Conservation (phyloP, 208 protist species). For the Trichomonas vaginalis region DNA sequence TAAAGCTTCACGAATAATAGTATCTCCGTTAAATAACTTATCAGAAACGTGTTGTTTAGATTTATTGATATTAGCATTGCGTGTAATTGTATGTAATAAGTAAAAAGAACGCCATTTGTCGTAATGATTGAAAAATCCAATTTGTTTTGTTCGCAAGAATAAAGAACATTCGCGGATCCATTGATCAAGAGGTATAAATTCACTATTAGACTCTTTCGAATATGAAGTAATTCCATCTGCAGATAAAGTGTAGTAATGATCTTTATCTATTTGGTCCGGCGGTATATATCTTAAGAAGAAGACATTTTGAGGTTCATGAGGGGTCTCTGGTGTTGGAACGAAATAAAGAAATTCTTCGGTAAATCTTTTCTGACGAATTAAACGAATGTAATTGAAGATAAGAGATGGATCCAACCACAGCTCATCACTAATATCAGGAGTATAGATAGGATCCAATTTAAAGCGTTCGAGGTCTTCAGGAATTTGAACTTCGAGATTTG, state of each 20-base stretch:
- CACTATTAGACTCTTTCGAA: neutral
- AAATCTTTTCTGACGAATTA: neutral
- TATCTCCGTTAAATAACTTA: neutral
- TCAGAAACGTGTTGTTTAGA: neutral
- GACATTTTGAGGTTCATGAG: neutral
- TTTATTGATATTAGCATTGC: neutral
- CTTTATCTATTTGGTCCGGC: neutral
- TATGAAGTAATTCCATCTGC: neutral
- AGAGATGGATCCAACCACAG: neutral
- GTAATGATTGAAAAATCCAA: neutral
- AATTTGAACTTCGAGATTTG: neutral
- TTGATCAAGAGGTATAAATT: neutral
- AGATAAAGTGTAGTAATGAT: neutral
- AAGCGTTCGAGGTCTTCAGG: neutral
- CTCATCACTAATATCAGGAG: neutral
- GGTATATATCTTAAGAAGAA: neutral
- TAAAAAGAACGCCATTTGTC: neutral
- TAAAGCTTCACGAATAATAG: neutral
- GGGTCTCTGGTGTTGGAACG: neutral
- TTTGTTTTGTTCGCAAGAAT: neutral
- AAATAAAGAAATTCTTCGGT: constrained; percentile 1
- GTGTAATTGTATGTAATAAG: neutral
- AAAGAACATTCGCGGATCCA: neutral
- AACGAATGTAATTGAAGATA: constrained; percentile 17
- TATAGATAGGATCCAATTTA: neutral